Conservation (phyloP, 805 yeast species). For the Candida takata region DNA sequence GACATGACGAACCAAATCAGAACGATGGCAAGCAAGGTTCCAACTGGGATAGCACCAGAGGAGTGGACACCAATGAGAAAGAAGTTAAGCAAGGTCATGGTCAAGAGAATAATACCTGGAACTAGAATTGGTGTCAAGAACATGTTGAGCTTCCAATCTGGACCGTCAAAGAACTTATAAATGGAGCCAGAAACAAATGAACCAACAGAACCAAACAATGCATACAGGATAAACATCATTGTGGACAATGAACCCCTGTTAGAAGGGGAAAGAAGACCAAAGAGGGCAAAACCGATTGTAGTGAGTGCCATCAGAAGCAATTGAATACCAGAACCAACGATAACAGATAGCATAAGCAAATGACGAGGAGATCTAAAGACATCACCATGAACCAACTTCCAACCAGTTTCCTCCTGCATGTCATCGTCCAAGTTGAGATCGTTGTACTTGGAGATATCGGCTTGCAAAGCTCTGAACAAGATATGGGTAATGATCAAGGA, state of each 20-base stretch:
- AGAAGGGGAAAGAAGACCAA: conserved; percentile 89
- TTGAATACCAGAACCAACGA: conserved; percentile 87
- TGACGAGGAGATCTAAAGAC: conserved; percentile 79
- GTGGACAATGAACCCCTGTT: conserved; percentile 92
- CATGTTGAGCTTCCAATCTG: conserved; percentile 83
- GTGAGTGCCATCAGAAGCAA: conserved; percentile 66
- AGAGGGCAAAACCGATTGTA: conserved; percentile 73
- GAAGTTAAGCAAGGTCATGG: conserved; percentile 69
- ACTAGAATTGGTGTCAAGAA: conserved; percentile 74
- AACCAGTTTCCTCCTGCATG: conserved; percentile 87
- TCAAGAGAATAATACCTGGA: conserved; percentile 67
- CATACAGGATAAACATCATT: conserved; percentile 78
- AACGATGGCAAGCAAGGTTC: conserved; percentile 78
- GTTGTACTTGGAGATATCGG: conserved; percentile 83
- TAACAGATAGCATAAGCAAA: conserved; percentile 64
- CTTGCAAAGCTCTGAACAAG: conserved; percentile 69
- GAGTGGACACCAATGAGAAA: conserved; percentile 71
- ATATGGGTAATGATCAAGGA: conserved; percentile 75
- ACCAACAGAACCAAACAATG: conserved; percentile 73
- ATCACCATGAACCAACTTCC: conserved; percentile 96
- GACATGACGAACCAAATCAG: conserved; percentile 81
- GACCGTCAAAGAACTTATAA: conserved; percentile 88
- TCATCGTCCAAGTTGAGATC: conserved; percentile 84
- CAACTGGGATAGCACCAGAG: conserved; percentile 92
- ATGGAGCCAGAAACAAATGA: conserved; percentile 82